Evolutionary conservation across 768 basidiomycete genomes (phyloP).

Genomic region (Gloeophyllum trabeum): DNA sequence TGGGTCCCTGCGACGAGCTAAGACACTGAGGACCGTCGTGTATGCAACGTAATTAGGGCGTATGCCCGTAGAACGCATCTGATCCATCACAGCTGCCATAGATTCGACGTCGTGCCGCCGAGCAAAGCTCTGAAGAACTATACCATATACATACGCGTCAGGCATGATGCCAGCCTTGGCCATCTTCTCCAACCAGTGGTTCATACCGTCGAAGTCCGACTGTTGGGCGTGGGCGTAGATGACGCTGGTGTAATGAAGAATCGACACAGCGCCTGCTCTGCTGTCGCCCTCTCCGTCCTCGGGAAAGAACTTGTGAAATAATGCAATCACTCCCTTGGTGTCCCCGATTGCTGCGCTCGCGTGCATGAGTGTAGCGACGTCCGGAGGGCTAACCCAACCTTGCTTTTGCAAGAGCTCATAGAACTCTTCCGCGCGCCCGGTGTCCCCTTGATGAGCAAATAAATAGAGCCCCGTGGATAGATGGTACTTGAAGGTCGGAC

Average conservation of each 20-base stretch:
- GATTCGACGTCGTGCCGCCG: slow-evolving; percentile 40
- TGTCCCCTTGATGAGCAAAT: slow-evolving; percentile 40
- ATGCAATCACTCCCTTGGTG: slow-evolving; percentile 25
- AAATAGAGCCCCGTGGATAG: slow-evolving; percentile 39
- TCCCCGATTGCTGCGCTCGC: slow-evolving; percentile 38
- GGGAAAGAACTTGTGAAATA: slow-evolving; percentile 50
- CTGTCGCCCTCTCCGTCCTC: slow-evolving; percentile 13
- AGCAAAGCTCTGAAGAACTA: slow-evolving; percentile 48
- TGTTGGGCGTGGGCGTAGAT: slow-evolving; percentile 40
- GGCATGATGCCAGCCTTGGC: slow-evolving; percentile 35
- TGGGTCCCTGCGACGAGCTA: slow-evolving; percentile 51
- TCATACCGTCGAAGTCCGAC: slow-evolving; percentile 36
- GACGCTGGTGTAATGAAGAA: slow-evolving; percentile 44
- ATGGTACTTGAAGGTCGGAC: slow-evolving; percentile 13
- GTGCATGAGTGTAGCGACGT: slow-evolving; percentile 40
- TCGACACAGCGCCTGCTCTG: slow-evolving; percentile 25
- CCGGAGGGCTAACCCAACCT: slow-evolving; percentile 14
- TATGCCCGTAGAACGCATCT: slow-evolving; percentile 46
- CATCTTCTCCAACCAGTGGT: slow-evolving; percentile 44
- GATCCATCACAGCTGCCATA: slow-evolving; percentile 36
- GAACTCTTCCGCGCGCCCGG: slow-evolving; percentile 27
- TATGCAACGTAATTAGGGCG: slow-evolving; percentile 42
- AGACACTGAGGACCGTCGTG: slow-evolving; percentile 54
- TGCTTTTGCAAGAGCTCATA: slow-evolving; percentile 24
- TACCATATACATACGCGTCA: slow-evolving; percentile 44